Conservation (phyloP, 768 basidiomycete species). For the Hortiboletus flavorubellus region DNA sequence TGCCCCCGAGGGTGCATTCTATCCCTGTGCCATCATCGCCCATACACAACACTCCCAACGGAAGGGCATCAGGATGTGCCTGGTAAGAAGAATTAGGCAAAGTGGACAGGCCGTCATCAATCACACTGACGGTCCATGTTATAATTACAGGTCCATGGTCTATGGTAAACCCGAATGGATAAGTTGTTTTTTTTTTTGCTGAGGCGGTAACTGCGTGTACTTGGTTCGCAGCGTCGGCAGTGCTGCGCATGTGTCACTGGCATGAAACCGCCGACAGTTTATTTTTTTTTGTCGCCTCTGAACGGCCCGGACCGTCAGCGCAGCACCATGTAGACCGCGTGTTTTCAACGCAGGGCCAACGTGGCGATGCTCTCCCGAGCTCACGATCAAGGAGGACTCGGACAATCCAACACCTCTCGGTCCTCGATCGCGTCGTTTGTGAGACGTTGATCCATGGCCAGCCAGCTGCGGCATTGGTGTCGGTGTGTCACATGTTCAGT, state of each 20-base stretch:
- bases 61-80: slow-evolving; percentile 8
- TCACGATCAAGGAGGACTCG: slow-evolving; percentile 2
- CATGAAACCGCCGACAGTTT: not conserved
- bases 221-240: not conserved
- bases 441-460: not conserved
- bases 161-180: not conserved
- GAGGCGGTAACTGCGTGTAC: not conserved
- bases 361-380: not conserved
- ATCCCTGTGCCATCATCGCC: slow-evolving; percentile 13
- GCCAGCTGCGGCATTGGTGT: not conserved
- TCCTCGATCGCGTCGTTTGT: slow-evolving; percentile 6
- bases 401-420: not conserved
- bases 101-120: not conserved
- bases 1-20: slow-evolving; percentile 5
- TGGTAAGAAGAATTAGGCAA: not conserved
- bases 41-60: not conserved
- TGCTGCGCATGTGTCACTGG: not conserved
- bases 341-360: slow-evolving; percentile 25
- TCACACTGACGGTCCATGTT: not conserved
- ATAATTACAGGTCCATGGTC: not conserved
- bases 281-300: not conserved
- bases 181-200: not conserved
- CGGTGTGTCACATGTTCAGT: not conserved
- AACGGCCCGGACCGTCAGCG: slow-evolving; percentile 3
- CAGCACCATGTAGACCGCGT: slow-evolving; percentile 15